Base-by-base conservation (phyloP, 441 rosid genomes). In the Eruca vesicaria region DNA sequence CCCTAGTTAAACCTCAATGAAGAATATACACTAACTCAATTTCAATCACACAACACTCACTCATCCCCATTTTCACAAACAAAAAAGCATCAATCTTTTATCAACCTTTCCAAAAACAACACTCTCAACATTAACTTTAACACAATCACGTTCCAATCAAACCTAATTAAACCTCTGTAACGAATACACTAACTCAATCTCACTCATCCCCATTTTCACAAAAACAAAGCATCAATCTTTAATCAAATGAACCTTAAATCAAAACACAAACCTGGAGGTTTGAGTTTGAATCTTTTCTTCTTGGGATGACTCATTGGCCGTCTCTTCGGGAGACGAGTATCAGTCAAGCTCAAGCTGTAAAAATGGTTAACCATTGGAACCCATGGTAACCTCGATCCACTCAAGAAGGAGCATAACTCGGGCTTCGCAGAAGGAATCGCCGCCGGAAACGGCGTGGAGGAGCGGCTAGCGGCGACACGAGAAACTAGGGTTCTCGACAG, bases 251-350 rank as follows among this genome's bases (percentile, higher is more conserved):
- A 10, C 48, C 31, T n/a, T n/a, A n/a, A n/a, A 28, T 28, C 3
- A 61, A 3, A 4, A 9, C 5, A 28, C 62, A 23, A 77, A 88
- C 96, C 96, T 78, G 88, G 82, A 50, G 95, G 92, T 63, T 84
- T 88, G 78, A 86, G 32, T 82, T 80, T 77, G 71, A 84, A 80
- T 61, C 94, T 74, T 80, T 95, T 95, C 26, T 86, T 87, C 50
- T 87, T 89, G 69, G 98, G 87, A 74, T 88, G 90, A 63, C 86
- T 81, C 43, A 84, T 79, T 18, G 97, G 97, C 57, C 95, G 80
- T 75, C 95, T 87, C 84, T 91, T 94, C 2, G 95, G 97, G 12
- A 63, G 88, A 12, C 93, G 86, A 1, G 81, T 64, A 66, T 91
- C 96, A 1, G 90, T 90, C 53, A 94, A 83, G 75, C 81, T 89